Evolutionary conservation across 345 rosid species (phyloP).

Genomic region (Syzygium aromaticum): DNA sequence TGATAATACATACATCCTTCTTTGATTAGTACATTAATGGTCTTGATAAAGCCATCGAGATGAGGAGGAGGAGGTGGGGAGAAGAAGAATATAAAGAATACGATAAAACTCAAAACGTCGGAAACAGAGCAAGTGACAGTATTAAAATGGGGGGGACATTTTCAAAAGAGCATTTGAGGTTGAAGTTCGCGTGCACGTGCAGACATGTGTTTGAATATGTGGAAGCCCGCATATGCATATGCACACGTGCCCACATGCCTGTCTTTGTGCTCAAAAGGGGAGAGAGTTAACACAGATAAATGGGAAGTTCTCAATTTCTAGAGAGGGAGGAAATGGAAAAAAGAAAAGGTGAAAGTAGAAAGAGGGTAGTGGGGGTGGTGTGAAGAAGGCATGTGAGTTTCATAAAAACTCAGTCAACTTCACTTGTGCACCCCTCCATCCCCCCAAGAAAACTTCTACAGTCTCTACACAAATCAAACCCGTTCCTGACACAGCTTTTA

Average conservation of each 20-base stretch:
- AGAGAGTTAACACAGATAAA: background rate
- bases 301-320: background rate
- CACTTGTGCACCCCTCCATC: conserved; percentile 2
- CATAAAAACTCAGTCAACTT: conserved; percentile 50
- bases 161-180: conserved; percentile 22
- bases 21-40: background rate
- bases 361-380: conserved; percentile 2
- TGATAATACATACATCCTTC: background rate
- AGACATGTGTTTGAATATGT: conserved; percentile 69
- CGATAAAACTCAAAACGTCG: background rate
- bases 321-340: background rate
- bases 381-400: conserved; percentile 44
- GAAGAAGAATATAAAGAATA: background rate
- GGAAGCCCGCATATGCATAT: conserved; percentile 33
- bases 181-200: conserved; percentile 85
- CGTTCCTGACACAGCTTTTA: background rate
- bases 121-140: background rate
- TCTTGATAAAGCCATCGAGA: background rate
- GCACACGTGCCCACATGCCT: conserved; percentile 57
- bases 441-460: conserved; percentile 11
- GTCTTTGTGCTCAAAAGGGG: conserved; percentile 5
- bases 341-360: background rate
- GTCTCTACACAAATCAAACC: background rate
- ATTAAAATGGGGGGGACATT: background rate
- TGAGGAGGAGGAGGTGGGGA: background rate